Percentiles rank a stretch among this genome's conserved stretches.
Evolutionary conservation across 495 filamentous ascomycete species (phyloP).

Genomic region (Neurospora terricola): DNA sequence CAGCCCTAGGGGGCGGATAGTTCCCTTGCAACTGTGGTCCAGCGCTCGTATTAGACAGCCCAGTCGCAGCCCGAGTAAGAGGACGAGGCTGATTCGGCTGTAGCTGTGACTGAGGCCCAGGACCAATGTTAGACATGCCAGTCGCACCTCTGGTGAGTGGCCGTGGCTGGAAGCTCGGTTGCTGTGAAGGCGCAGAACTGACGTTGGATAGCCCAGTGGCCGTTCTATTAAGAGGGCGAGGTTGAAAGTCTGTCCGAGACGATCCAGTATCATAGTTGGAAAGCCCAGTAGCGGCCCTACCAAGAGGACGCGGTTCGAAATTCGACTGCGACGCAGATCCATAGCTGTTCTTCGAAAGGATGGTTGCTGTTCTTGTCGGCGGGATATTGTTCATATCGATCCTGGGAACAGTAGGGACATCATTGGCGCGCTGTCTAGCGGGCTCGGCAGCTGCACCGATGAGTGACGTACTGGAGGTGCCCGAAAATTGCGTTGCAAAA

Average conservation of each 20-base stretch:
- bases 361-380: constrained; percentile 22
- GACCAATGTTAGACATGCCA: constrained; percentile 41
- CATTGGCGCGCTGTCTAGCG: constrained; percentile 46
- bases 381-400: constrained; percentile 26
- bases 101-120: constrained; percentile 15
- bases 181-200: background rate
- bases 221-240: background rate
- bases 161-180: background rate
- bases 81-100: background rate
- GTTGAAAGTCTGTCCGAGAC: background rate
- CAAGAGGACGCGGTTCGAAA: background rate
- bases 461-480: constrained; percentile 44
- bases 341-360: constrained; percentile 30
- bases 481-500: constrained; percentile 32
- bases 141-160: constrained; percentile 37
- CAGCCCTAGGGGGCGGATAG: background rate
- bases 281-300: background rate
- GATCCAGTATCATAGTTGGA: background rate
- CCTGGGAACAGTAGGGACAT: constrained; percentile 34
- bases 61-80: background rate
- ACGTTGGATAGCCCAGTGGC: background rate
- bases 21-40: background rate
- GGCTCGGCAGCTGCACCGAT: constrained; percentile 42
- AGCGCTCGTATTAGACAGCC: background rate
- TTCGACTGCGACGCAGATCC: constrained; percentile 32